Conservation (phyloP, 306 rosid species). For the Macrotyloma uniflorum region DNA sequence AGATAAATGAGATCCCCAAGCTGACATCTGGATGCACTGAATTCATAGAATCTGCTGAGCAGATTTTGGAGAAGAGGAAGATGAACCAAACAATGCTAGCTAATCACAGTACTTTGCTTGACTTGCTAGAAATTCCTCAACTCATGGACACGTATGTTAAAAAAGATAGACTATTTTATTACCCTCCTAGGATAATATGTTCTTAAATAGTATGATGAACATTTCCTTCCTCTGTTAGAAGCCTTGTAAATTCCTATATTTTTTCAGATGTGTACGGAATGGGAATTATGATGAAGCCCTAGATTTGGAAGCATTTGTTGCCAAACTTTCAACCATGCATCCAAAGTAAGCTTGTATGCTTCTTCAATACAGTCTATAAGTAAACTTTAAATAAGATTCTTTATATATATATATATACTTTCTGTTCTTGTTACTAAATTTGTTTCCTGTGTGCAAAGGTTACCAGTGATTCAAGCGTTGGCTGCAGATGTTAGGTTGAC, state of each 20-base stretch:
- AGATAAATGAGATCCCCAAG: conserved; percentile 86
- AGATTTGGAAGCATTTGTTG: conserved; percentile 92
- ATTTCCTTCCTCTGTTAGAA: conserved; percentile 24
- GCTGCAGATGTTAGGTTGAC: conserved; percentile 88
- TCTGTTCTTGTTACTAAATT: conserved; percentile 1
- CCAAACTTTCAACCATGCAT: conserved; percentile 94
- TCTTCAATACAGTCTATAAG: conserved; percentile 11
- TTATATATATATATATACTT: background rate
- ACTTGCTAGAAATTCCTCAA: conserved; percentile 97
- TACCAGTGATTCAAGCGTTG: conserved; percentile 85
- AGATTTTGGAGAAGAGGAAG: conserved; percentile 93
- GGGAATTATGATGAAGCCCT: conserved; percentile 98
- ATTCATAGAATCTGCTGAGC: conserved; percentile 84
- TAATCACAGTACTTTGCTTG: conserved; percentile 93
- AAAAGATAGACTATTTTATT: background rate
- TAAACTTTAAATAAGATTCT: background rate
- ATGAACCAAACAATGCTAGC: conserved; percentile 95
- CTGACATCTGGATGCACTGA: conserved; percentile 89
- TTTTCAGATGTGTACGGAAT: conserved; percentile 89
- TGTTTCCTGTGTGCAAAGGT: conserved; percentile 40
- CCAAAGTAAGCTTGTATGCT: conserved; percentile 67
- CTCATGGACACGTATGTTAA: conserved; percentile 87
- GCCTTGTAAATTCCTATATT: conserved; percentile 27
- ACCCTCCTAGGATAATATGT: conserved; percentile 7
- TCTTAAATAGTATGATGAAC: conserved; percentile 4